Evolutionary conservation across 257 asterid species (phyloP), one percentile per base, ranked within the genome.

Genomic region (Nicotiana tomentosiformis): DNA sequence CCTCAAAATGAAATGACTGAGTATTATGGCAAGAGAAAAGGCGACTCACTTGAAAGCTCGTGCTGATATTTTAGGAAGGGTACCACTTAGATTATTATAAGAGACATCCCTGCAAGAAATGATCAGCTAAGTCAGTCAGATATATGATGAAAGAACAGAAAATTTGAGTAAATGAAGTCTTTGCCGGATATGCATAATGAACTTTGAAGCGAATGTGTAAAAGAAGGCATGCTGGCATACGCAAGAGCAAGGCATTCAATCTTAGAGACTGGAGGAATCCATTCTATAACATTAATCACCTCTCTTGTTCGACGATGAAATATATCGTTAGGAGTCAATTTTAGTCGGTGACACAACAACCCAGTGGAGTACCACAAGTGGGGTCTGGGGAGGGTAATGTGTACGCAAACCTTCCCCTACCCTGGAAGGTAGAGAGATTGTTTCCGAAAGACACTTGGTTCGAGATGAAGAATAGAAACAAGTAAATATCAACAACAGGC

Each of bases 31-130:
- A 35, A 10, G 76, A 46, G 55, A 17, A 66, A 51, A 18, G 12
- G 64, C 16, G 51, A 82, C 97, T 87, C 87, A 96, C 99, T 89
- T 96, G 88, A 94, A 96, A 77, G 91, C 87, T 82, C 91, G 78
- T 4, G 90, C 86, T 55, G 88, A 82, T 80, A 84, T 66, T 84
- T 84, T 84, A 51, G 91, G 91, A 81, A 87, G 77, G n/a, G 86
- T 79, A 62, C 91, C 90, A 77, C 90, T 89, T 26, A 89, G 83
- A 80, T 87, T 89, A 81, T 89, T 89, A 74, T 78, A 89, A 55
- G 99, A 93, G 69, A 96, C 91, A 78, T 96, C 99, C 92, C 99
- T 96, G 92, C 83, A 86, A 80, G 56, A 49, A 83, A 65, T n/a
- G 30, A 80, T 72, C 76, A 30, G 32, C 46, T 39, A 32, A 29